Conservation (phyloP, 805 yeast genomes). For the Lipomyces starkeyi region DNA sequence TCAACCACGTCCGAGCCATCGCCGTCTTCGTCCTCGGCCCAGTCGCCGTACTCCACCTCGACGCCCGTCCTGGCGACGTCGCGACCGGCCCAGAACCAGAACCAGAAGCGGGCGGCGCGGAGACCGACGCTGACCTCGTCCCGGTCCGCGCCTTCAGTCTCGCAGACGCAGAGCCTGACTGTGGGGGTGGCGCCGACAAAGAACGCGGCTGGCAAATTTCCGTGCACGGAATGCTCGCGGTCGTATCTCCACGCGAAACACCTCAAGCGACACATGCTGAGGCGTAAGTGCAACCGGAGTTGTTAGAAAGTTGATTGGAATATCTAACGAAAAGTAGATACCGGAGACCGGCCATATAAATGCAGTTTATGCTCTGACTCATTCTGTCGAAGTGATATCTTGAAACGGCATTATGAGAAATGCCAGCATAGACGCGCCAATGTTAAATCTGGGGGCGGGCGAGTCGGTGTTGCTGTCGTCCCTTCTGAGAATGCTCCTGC, state of each 20-base stretch:
- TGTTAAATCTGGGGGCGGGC: background rate
- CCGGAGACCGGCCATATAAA: conserved; percentile 83
- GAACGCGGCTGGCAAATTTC: conserved; percentile 58
- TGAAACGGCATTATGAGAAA: conserved; percentile 64
- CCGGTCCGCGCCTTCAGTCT: conserved; percentile 13
- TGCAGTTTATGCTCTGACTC: conserved; percentile 73
- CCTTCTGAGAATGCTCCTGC: too few relatives aligned
- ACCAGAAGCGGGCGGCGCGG: conserved; percentile 5
- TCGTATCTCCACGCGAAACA: conserved; percentile 62
- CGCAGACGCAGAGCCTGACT: conserved; percentile 45
- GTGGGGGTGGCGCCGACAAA: conserved; percentile 52
- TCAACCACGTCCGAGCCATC: conserved; percentile 1
- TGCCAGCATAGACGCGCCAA: conserved; percentile 36
- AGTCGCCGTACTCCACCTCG: conserved; percentile 3
- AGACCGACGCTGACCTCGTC: conserved; percentile 9
- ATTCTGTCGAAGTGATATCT: conserved; percentile 66
- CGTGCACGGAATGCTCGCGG: conserved; percentile 41
- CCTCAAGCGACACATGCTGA: conserved; percentile 78
- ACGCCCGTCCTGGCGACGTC: background rate
- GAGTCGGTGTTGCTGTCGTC: background rate
- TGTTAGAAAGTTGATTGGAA: too few relatives aligned
- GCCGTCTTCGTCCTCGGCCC: conserved; percentile 5
- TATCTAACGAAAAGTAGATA: conserved; percentile 46
- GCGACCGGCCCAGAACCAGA: background rate
- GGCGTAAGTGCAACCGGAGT: conserved; percentile 48